Conservation (phyloP, 2,329 filamentous ascomycete species). For the Mycosphaerella sp. region DNA sequence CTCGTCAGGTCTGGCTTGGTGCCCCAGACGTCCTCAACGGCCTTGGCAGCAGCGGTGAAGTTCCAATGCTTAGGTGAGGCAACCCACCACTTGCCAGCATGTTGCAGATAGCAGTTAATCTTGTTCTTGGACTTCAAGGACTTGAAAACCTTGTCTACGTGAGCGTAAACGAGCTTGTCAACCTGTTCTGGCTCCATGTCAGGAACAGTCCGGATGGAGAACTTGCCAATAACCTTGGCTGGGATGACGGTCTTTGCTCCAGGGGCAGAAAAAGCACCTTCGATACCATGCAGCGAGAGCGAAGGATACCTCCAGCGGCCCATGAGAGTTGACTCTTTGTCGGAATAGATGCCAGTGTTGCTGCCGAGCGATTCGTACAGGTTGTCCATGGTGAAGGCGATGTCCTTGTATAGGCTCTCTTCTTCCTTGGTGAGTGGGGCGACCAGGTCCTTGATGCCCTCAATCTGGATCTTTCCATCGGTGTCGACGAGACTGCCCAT, state of each 20-base stretch:
- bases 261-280: constrained; percentile 87
- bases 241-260: constrained; percentile 98
- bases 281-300: constrained; percentile 86
- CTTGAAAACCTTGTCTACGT: constrained; percentile 76
- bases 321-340: constrained; percentile 92
- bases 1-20: constrained; percentile 91
- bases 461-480: constrained; percentile 85
- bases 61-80: constrained; percentile 98
- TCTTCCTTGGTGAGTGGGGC: constrained; percentile 83
- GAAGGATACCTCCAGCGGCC: constrained; percentile 93
- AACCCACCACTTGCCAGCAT: constrained; percentile 98
- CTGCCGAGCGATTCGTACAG: constrained; percentile 87
- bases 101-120: constrained; percentile 69
- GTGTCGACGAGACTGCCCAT: constrained; percentile 81
- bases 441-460: constrained; percentile 90
- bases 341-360: constrained; percentile 75
- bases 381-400: constrained; percentile 94
- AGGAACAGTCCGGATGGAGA: constrained; percentile 94
- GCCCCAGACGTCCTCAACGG: constrained; percentile 91
- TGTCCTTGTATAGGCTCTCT: constrained; percentile 76
- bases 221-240: constrained; percentile 96
- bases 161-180: constrained; percentile 75
- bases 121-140: constrained; percentile 91
- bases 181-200: constrained; percentile 93
- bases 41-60: constrained; percentile 89